Percentiles rank a stretch among this genome's conserved stretches.
These are phyloP conservation scores for Penicillium psychrofluorescens DNA, from an alignment of 495 filamentous ascomycete genomes.

Conservation along the genomic window DNA sequence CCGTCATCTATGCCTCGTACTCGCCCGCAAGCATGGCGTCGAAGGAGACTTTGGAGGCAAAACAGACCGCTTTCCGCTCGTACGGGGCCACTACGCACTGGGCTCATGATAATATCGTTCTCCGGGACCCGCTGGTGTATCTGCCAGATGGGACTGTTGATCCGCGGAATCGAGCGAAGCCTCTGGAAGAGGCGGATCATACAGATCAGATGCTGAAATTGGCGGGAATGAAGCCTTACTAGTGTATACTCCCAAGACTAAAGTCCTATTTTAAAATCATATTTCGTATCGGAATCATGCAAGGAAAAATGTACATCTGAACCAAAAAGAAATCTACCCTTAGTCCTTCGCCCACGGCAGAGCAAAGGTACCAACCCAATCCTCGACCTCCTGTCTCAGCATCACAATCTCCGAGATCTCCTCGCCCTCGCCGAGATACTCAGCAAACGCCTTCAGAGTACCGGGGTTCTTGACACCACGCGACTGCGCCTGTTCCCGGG, in stretches of 20 bases:
- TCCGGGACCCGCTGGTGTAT: constrained; percentile 10
- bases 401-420: constrained; percentile 78
- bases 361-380: constrained; percentile 91
- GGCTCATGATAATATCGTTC: constrained; percentile 28
- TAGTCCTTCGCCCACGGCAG: constrained; percentile 68
- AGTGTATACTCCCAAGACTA: background rate
- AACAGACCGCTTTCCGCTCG: constrained; percentile 27
- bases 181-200: constrained; percentile 23
- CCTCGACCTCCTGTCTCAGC: constrained; percentile 82
- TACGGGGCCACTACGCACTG: constrained; percentile 36
- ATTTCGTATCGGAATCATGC: constrained; percentile 14
- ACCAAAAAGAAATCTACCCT: constrained; percentile 16
- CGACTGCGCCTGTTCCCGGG: constrained; percentile 65
- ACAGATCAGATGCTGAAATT: constrained; percentile 24
- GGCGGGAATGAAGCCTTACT: constrained; percentile 27
- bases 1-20: constrained; percentile 32
- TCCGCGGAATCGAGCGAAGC: constrained; percentile 24
- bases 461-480: constrained; percentile 70
- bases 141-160: constrained; percentile 21
- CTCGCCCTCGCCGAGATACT: constrained; percentile 76
- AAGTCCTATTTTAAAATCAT: constrained; percentile 14
- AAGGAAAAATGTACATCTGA: constrained; percentile 17
- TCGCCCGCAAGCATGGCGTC: constrained; percentile 26
- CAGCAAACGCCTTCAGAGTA: constrained; percentile 77
- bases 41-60: constrained; percentile 20